phyloP scores from a whole-genome alignment of 2,329 filamentous ascomycete genomes.

The Aspergillus ruber region DNA sequence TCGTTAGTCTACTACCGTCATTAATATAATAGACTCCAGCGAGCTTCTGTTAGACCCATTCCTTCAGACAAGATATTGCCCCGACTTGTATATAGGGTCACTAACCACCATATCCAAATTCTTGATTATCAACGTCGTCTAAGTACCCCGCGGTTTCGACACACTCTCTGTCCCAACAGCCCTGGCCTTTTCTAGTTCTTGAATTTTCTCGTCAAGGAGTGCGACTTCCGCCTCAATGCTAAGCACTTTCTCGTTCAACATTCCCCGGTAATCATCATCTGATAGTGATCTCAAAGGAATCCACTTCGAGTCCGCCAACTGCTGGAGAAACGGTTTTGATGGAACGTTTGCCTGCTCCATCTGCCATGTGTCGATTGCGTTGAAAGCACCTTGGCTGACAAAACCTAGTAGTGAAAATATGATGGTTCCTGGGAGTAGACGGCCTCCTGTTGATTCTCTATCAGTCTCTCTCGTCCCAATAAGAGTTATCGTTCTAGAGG shows the following conservation, averaged over 20 bases:
- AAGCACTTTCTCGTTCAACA: constrained; percentile 65
- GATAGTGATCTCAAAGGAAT: constrained; percentile 64
- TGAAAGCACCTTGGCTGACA: constrained; percentile 51
- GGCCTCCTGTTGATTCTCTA: constrained; percentile 42
- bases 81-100: background rate
- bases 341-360: constrained; percentile 29
- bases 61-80: too few species aligned
- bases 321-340: constrained; percentile 42
- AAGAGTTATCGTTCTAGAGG: constrained; percentile 3
- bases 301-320: constrained; percentile 57
- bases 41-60: too few species aligned
- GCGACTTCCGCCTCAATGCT: constrained; percentile 70
- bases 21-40: too few species aligned
- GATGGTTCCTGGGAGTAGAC: constrained; percentile 53
- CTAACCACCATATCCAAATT: background rate
- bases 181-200: constrained; percentile 38
- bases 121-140: too few species aligned
- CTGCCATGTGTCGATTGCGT: constrained; percentile 45
- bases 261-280: constrained; percentile 65
- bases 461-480: constrained; percentile 5
- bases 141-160: background rate
- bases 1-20: too few species aligned
- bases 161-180: constrained; percentile 1
- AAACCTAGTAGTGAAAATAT: constrained; percentile 55
- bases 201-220: constrained; percentile 69